Percentiles rank a stretch among this genome's conserved stretches.
phyloP scores from a whole-genome alignment of 139 green algal genomes.

The Protoeuglena noctilucae region DNA sequence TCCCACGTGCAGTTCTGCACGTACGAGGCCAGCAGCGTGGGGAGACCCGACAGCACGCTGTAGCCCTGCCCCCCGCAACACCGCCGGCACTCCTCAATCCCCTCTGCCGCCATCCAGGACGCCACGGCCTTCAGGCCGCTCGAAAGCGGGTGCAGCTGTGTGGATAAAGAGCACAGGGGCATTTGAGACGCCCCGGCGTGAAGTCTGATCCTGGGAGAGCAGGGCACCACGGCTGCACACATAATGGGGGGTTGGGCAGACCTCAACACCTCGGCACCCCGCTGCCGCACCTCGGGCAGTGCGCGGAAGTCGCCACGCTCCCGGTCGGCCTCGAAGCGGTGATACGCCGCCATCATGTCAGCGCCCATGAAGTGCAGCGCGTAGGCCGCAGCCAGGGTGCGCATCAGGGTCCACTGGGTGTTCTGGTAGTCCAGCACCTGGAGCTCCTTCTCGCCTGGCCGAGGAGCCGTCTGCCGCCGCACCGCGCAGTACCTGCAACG shows the following conservation, averaged over 20 bases:
- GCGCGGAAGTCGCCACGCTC: conserved; percentile 2
- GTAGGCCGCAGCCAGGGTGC: conserved; percentile 62
- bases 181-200: too few species aligned
- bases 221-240: too few species aligned
- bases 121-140: conserved; percentile 63
- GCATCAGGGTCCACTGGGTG: conserved; percentile 54
- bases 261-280: too few species aligned
- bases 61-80: conserved; percentile 84
- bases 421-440: conserved; percentile 95
- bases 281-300: conserved; percentile 8
- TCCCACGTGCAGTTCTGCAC: conserved; percentile 89
- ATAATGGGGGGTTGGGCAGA: too few species aligned
- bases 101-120: conserved; percentile 41
- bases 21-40: conserved; percentile 57
- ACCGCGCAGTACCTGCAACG: conserved; percentile 54
- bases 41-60: conserved; percentile 59
- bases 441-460: conserved; percentile 36
- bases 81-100: conserved; percentile 59
- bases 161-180: too few species aligned
- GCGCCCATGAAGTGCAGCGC: conserved; percentile 64
- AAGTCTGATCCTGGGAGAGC: too few species aligned
- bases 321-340: neutral
- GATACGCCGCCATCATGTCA: conserved; percentile 36
- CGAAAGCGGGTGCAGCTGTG: conserved; percentile 73
- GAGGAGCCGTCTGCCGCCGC: conserved; percentile 55